phyloP scores from a whole-genome alignment of 352 stramenopile species.

The Globisporangium ultimum region DNA sequence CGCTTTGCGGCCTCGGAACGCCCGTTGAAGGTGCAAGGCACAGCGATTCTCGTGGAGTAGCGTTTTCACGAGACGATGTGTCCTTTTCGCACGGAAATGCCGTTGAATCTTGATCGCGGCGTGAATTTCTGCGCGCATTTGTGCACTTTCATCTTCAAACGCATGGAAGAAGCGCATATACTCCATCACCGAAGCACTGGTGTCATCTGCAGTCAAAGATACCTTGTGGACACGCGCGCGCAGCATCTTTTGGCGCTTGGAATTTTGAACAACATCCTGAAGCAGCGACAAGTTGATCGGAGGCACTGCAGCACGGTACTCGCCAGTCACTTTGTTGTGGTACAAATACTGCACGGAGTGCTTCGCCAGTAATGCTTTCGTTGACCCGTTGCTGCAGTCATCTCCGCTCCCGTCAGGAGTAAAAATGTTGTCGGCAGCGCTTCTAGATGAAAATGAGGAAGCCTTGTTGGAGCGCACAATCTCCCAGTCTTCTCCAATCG shows the following conservation, averaged over 20 bases:
- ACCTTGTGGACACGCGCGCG: slow-evolving; percentile 55
- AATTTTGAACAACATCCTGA: slow-evolving; percentile 73
- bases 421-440: neutral
- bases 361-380: neutral
- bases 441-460: neutral
- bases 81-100: slow-evolving; percentile 48
- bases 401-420: slow-evolving; percentile 2
- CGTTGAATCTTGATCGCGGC: slow-evolving; percentile 63
- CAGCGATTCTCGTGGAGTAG: slow-evolving; percentile 60
- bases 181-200: slow-evolving; percentile 50
- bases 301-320: slow-evolving; percentile 41
- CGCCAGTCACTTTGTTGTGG: slow-evolving; percentile 51
- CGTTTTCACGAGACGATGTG: slow-evolving; percentile 30
- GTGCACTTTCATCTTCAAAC: slow-evolving; percentile 60
- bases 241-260: slow-evolving; percentile 55
- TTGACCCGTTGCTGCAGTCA: neutral
- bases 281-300: slow-evolving; percentile 55
- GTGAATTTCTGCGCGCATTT: slow-evolving; percentile 40
- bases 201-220: slow-evolving; percentile 20
- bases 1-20: slow-evolving; percentile 55
- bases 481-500: slow-evolving; percentile 55
- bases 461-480: slow-evolving; percentile 30
- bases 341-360: slow-evolving; percentile 51
- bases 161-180: slow-evolving; percentile 70
- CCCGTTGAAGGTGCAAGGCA: slow-evolving; percentile 56